Base-by-base conservation (phyloP, 140 eudicot species). In the Anethum foeniculum region DNA sequence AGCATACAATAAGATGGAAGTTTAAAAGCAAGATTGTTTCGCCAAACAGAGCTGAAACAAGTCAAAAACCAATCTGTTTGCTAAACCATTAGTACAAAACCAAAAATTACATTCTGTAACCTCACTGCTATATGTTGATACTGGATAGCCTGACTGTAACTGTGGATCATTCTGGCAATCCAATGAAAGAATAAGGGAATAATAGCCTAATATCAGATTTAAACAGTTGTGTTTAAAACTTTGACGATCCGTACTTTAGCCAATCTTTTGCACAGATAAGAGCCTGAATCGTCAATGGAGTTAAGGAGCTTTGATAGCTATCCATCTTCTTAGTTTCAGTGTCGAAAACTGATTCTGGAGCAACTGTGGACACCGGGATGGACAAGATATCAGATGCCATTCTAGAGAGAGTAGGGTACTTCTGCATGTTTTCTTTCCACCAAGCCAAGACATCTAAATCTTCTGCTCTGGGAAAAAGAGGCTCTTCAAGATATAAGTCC, bases 261-360 rank as follows among this genome's bases (percentile, higher is more conserved):
- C 99, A 96, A 84, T 96, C 93, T 76, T 96, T 96, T 14, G 97
- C 87, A 84, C 99, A 96, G 28, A 88, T 62, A 39, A 96, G 82
- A 27, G 99, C 97, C 83, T 96, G 93, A 21, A 91, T 51, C 0
- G 90, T 91, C n/a, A 32, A 36, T 0, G 98, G 94, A 41, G 75
- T 89, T 34, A 91, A 60, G 0, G 90, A 89, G 80, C 93, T 81
- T 49, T 85, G 78, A 49, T 87, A 81, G 34, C 91, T 79, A 77
- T 96, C 96, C 88, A 96, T 80, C 92, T 87, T 90, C 83, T 84
- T 87, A 67, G 80, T 81, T 21, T 73, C 80, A 2, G 89, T 82
- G 81, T 89, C 94, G 52, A 96, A 96, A 39, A 96, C 96, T 1
- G 86, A 87, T 77, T 91, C 93, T 65, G 89, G 76, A 75, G 86